Conservation (phyloP, 805 yeast genomes). For the Saccharomycopsis sp. region DNA sequence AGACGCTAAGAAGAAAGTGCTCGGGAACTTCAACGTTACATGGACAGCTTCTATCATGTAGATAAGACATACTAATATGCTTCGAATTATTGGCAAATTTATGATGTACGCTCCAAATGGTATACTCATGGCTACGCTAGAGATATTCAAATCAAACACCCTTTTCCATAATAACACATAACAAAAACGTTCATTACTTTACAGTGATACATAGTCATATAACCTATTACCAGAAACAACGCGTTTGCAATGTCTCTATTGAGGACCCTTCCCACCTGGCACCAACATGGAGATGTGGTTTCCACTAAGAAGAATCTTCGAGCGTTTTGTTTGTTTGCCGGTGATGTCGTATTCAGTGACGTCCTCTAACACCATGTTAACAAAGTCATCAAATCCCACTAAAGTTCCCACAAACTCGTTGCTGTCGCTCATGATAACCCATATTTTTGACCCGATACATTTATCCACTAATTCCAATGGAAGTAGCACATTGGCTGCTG, state of each 20-base stretch:
- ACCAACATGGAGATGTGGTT: slow-evolving; percentile 57
- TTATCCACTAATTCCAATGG: slow-evolving; percentile 87
- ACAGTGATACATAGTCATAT: not conserved
- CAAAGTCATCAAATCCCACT: slow-evolving; percentile 92
- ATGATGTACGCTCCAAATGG: no score
- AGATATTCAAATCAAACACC: no score
- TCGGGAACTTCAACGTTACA: no score
- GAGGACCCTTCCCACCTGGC: slow-evolving; percentile 16
- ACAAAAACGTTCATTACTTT: slow-evolving; percentile 1
- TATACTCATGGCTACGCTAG: no score
- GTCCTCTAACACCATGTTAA: slow-evolving; percentile 80
- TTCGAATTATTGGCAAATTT: no score
- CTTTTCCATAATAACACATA: no score
- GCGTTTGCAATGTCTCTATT: no score
- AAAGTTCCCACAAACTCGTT: slow-evolving; percentile 85
- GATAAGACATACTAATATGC: no score
- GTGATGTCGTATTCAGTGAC: slow-evolving; percentile 54
- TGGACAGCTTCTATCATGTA: no score
- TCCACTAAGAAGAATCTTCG: slow-evolving; percentile 65
- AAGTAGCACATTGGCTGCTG: slow-evolving; percentile 31
- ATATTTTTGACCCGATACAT: slow-evolving; percentile 72
- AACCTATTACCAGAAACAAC: no score
- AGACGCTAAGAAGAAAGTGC: no score
- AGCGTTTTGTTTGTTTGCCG: slow-evolving; percentile 39
- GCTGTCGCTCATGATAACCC: slow-evolving; percentile 54